Conservation (phyloP, 768 basidiomycete species). For the Leccinum barrowsii region DNA sequence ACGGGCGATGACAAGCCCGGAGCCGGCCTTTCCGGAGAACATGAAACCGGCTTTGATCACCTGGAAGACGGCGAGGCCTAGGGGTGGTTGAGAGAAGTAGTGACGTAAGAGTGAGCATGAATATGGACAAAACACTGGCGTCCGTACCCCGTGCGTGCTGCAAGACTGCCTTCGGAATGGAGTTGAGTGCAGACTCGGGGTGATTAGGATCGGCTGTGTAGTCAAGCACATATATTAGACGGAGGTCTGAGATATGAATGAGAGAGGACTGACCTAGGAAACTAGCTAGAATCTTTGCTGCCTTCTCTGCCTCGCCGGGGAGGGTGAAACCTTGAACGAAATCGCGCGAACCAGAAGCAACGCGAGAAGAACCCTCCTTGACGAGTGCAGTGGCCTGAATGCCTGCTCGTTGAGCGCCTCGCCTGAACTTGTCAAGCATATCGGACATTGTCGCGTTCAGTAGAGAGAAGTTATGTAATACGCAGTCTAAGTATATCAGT, state of each 20-base stretch:
- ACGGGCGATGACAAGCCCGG: slow-evolving; percentile 88
- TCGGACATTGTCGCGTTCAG: slow-evolving; percentile 35
- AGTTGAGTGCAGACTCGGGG: slow-evolving; percentile 88
- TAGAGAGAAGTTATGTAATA: slow-evolving; percentile 13
- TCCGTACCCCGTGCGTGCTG: slow-evolving; percentile 78
- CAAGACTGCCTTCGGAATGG: slow-evolving; percentile 90
- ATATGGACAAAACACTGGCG: background rate
- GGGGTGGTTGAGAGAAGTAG: background rate
- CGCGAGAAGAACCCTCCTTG: slow-evolving; percentile 60
- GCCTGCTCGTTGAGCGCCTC: slow-evolving; percentile 78
- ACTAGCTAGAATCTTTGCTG: slow-evolving; percentile 83
- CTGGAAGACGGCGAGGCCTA: slow-evolving; percentile 92
- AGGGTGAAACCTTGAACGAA: slow-evolving; percentile 84
- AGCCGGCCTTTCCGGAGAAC: slow-evolving; percentile 93
- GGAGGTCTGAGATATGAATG: background rate
- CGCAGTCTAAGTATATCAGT: background rate
- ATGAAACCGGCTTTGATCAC: slow-evolving; percentile 93
- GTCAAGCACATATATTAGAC: background rate
- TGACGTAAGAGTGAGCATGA: background rate
- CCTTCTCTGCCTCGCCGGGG: slow-evolving; percentile 92
- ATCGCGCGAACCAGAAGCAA: slow-evolving; percentile 71
- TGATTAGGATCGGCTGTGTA: slow-evolving; percentile 78
- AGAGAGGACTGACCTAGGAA: slow-evolving; percentile 68
- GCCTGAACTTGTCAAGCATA: slow-evolving; percentile 78
- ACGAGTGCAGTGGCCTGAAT: slow-evolving; percentile 76